Base-by-base conservation (phyloP, 768 basidiomycete genomes). In the Artomyces pyxidatus region DNA sequence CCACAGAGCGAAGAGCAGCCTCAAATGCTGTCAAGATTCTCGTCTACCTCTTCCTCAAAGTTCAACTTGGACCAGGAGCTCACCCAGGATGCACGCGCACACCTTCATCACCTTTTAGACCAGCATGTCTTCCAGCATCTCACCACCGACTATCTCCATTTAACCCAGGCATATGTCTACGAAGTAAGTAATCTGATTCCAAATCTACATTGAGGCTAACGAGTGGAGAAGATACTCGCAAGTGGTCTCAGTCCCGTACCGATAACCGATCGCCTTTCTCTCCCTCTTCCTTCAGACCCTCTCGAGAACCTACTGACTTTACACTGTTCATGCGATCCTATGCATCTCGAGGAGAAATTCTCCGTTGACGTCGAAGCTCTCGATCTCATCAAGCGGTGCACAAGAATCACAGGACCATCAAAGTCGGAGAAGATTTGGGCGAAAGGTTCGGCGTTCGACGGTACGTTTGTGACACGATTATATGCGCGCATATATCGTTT, bases 1-100 rank as follows among this genome's bases (percentile, higher is more conserved):
- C n/a, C n/a, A n/a, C n/a, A n/a, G n/a, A n/a, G n/a, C n/a, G n/a
- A n/a, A n/a, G n/a, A n/a, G n/a, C n/a, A n/a, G n/a, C n/a, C n/a
- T n/a, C n/a, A n/a, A n/a, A n/a, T n/a, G n/a, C n/a, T n/a, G n/a
- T n/a, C n/a, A n/a, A n/a, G n/a, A n/a, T n/a, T n/a, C n/a, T n/a
- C n/a, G n/a, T n/a, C n/a, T n/a, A n/a, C n/a, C n/a, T n/a, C n/a
- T n/a, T n/a, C n/a, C n/a, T n/a, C n/a, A n/a, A n/a, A n/a, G n/a
- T n/a, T n/a, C n/a, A n/a, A n/a, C n/a, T n/a, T n/a, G n/a, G n/a
- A n/a, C n/a, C n/a, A n/a, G n/a, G n/a, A n/a, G n/a, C n/a, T 11
- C n/a, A 60, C 26, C 39, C 62, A 16, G 54, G 63, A 29, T 37
- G 59, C 28, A 29, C 29, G 44, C 25, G 43, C 45, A 30, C 54